phyloP scores from a whole-genome alignment of 768 basidiomycete species.

The Plicaturopsis crispa region DNA sequence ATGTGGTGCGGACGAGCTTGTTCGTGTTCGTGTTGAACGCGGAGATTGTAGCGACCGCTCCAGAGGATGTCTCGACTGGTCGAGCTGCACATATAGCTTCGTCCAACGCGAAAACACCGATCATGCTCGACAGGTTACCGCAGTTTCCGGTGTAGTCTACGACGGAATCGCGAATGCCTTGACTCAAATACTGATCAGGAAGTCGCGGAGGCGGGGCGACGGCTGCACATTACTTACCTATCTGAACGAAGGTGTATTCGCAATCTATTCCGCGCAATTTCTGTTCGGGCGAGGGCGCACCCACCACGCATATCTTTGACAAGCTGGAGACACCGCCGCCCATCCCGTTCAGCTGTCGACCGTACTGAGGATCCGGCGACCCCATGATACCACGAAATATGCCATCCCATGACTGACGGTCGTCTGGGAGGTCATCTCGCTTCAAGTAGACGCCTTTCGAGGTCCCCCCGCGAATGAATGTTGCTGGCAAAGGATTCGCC shows the following conservation, averaged over 20 bases:
- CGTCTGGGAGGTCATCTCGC: slow-evolving; percentile 41
- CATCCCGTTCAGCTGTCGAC: slow-evolving; percentile 74
- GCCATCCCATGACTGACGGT: slow-evolving; percentile 42
- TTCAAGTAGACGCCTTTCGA: slow-evolving; percentile 72
- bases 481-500: neutral
- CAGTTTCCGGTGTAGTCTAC: slow-evolving; percentile 73
- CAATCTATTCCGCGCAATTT: slow-evolving; percentile 39
- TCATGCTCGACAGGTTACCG: slow-evolving; percentile 66
- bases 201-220: no score
- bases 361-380: slow-evolving; percentile 65
- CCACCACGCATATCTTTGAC: slow-evolving; percentile 68
- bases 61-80: slow-evolving; percentile 7
- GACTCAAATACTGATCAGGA: slow-evolving; percentile 35
- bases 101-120: slow-evolving; percentile 68
- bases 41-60: slow-evolving; percentile 37
- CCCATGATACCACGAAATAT: slow-evolving; percentile 75
- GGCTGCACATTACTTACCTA: no score
- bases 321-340: slow-evolving; percentile 72
- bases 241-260: slow-evolving; percentile 67
- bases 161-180: slow-evolving; percentile 46
- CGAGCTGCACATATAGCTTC: slow-evolving; percentile 42
- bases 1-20: slow-evolving; percentile 63
- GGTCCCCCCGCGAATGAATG: slow-evolving; percentile 65
- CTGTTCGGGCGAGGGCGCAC: slow-evolving; percentile 35
- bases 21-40: slow-evolving; percentile 68